These are phyloP conservation scores for Cadophora sp. DNA, from an alignment of 2,329 filamentous ascomycete genomes.

Conservation along the genomic window DNA sequence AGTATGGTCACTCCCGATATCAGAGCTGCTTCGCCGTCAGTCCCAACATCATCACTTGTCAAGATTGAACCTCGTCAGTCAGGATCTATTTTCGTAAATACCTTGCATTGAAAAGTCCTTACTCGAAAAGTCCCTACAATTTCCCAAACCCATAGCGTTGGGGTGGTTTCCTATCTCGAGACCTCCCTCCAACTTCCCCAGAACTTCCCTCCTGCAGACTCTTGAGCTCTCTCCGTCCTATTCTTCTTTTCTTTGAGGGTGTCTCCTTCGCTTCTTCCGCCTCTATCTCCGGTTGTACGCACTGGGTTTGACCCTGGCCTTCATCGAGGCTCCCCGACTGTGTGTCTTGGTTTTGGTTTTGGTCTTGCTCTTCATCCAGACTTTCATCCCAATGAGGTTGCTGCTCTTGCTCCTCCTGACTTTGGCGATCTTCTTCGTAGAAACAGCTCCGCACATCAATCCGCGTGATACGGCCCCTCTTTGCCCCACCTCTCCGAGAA, in stretches of 20 bases:
- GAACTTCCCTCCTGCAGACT: constrained; percentile 4
- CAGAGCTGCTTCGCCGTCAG: too few species aligned
- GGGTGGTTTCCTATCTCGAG: constrained; percentile 17
- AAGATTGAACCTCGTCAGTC: not conserved
- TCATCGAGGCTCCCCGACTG: not conserved
- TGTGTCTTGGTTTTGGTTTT: not conserved
- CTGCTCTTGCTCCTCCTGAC: not conserved
- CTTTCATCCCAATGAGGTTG: not conserved
- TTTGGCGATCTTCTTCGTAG: not conserved
- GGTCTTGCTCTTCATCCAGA: not conserved
- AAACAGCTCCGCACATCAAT: not conserved
- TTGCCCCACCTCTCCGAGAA: not conserved
- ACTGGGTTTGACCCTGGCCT: not conserved
- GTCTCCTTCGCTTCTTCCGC: not conserved
- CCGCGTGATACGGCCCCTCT: not conserved
- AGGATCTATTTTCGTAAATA: not conserved
- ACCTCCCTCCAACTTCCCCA: not conserved
- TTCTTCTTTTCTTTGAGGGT: not conserved
- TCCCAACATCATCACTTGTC: not conserved
- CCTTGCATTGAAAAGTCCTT: not conserved
- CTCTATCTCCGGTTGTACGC: not conserved
- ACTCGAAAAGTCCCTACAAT: not conserved
- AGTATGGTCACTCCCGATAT: not conserved
- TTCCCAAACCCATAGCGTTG: constrained; percentile 11
- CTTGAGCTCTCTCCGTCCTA: not conserved